These are phyloP conservation scores for Cinnamomum micranthum DNA, from an alignment of 164 flowering plant genomes.

Conservation along the genomic window DNA sequence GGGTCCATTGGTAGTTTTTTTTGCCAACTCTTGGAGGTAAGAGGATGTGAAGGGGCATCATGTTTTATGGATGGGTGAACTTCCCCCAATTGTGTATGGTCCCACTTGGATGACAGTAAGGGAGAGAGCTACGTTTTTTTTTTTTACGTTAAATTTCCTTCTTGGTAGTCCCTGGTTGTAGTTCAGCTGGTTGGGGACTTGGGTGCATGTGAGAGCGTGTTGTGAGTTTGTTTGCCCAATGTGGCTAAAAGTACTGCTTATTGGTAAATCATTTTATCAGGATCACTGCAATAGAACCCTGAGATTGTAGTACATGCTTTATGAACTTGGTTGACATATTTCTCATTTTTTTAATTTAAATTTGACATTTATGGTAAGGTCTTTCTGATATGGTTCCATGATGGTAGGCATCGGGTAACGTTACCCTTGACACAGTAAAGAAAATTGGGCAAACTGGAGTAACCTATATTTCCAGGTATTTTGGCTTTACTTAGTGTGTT, in stretches of 20 bases:
- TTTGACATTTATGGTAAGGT: not conserved
- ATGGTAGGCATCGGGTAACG: slow-evolving; percentile 90
- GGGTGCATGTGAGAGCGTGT: too few species aligned
- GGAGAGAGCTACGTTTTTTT: too few species aligned
- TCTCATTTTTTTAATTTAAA: not conserved
- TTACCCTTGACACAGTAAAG: slow-evolving; percentile 78
- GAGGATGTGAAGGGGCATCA: not conserved
- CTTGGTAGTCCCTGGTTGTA: too few species aligned
- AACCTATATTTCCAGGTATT: slow-evolving; percentile 86
- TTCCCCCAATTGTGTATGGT: not conserved
- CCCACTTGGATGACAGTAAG: not conserved
- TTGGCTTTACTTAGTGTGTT: not conserved
- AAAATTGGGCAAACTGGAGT: slow-evolving; percentile 94
- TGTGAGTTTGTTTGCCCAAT: too few species aligned
- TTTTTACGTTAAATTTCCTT: too few species aligned
- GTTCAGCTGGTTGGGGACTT: too few species aligned
- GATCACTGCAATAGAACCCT: too few species aligned
- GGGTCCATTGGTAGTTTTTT: not conserved
- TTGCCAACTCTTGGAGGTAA: not conserved
- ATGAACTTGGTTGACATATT: too few species aligned
- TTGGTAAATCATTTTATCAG: too few species aligned
- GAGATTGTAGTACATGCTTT: too few species aligned
- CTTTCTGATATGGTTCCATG: not conserved
- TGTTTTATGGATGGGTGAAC: not conserved
- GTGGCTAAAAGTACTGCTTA: too few species aligned